A percentile compares a stretch with the other conserved stretches of the same genome.
Evolutionary conservation across 129 eudicot genomes (phyloP).

Genomic region (Flaveria linearis): DNA sequence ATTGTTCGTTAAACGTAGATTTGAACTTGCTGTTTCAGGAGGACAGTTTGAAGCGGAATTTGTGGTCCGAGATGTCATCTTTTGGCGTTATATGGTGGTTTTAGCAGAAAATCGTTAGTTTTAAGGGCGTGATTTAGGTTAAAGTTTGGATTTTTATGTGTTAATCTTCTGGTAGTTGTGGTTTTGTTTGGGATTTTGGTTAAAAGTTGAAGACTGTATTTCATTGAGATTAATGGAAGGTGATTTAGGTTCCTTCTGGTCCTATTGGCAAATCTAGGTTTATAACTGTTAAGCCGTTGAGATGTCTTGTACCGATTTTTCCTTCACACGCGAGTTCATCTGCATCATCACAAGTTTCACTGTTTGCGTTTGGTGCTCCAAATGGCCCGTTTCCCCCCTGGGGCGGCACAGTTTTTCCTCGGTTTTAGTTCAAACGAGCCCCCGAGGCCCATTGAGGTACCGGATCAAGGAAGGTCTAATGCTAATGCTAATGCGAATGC

Average conservation of each 20-base stretch:
- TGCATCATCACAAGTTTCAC: constrained; percentile 43
- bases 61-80: constrained; percentile 21
- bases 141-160: constrained; percentile 5
- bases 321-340: constrained; percentile 35
- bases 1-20: constrained; percentile 18
- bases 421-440: constrained; percentile 37
- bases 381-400: constrained; percentile 60
- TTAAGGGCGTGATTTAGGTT: constrained; percentile 8
- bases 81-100: constrained; percentile 19
- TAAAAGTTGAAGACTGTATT: constrained; percentile 17
- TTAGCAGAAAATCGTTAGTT: constrained; percentile 16
- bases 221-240: constrained; percentile 36
- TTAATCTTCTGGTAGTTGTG: background rate
- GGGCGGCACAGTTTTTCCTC: constrained; percentile 52
- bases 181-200: constrained; percentile 17
- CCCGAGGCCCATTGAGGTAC: constrained; percentile 8
- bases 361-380: constrained; percentile 50
- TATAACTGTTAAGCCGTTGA: constrained; percentile 51
- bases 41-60: background rate
- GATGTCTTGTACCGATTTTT: constrained; percentile 52
- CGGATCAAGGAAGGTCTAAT: constrained; percentile 21
- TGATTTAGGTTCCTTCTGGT: constrained; percentile 35
- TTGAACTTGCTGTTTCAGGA: constrained; percentile 39
- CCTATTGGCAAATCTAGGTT: constrained; percentile 48
- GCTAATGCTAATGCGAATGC: constrained; percentile 26